Base-by-base conservation (phyloP, 2,329 filamentous ascomycete species). In the Penicillium sp. region DNA sequence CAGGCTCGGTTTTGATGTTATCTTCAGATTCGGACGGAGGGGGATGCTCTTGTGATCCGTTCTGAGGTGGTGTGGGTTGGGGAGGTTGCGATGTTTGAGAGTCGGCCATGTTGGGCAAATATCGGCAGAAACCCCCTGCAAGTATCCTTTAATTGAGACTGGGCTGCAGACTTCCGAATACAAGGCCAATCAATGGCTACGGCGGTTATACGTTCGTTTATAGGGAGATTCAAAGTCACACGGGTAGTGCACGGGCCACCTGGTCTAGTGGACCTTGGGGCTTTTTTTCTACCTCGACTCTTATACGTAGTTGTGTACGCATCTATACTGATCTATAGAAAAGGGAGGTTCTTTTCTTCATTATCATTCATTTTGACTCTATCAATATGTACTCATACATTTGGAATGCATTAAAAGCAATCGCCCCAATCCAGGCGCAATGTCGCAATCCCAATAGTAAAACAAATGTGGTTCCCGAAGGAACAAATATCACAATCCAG, bases 81-180 rank as follows among this genome's bases (percentile, higher is more conserved):
- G 60, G 58, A 37, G 58, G 57, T 33, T 60, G 57, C 38, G 60
- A 57, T 54, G 62, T 64, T 59, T 67, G 65, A 50, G 69, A 64
- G 57, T 75, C 72, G 67, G 72, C 66, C 73, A 76, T 76, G 62
- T 58, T 71, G 66, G 61, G 56, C 61, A 57, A 48, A 60, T 61
- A 64, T 63, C 43, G 52, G 57, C 45, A 37, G 49, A 40, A 29
- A 50, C 31, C 49, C 54, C 31, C 52, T 52, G 54, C 54, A 56
- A 29, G 19, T 55, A 19, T 52, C 42, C 54, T 61, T 54, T 42
- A 46, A 42, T 56, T 41, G 56, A 56, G 61, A 61, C 58, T 62
- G 64, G 48, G 48, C 54, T 56, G 54, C 47, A 57, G 25, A 50
- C 15, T 42, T 43, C 37, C 29, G 47, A 54, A 25, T 41, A 57